Percentiles rank a stretch among this genome's conserved stretches.
phyloP scores from a whole-genome alignment of 2,329 filamentous ascomycete genomes.

The Xylaria sp. region DNA sequence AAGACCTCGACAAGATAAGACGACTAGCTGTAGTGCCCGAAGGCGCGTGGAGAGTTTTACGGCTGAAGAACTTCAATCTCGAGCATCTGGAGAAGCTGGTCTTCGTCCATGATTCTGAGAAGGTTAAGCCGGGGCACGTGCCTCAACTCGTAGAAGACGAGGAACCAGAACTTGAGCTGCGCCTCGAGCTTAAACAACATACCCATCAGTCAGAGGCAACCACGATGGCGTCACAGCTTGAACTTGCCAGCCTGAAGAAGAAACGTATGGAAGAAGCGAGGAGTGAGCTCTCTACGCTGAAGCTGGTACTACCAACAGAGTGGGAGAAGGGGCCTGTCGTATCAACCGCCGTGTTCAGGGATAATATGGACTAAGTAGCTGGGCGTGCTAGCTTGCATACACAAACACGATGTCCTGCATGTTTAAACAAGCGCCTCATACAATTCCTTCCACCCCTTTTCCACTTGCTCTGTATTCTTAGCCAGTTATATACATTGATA shows the following conservation, averaged over 20 bases:
- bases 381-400: constrained; percentile 28
- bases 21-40: constrained; percentile 42
- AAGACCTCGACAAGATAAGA: constrained; percentile 35
- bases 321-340: constrained; percentile 40
- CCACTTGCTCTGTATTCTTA: not conserved
- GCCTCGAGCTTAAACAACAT: constrained; percentile 31
- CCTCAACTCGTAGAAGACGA: constrained; percentile 39
- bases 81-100: constrained; percentile 40
- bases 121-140: constrained; percentile 31
- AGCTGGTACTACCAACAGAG: constrained; percentile 38
- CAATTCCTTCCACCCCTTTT: not conserved
- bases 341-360: constrained; percentile 41
- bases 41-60: constrained; percentile 41
- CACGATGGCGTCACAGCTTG: constrained; percentile 10
- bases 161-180: constrained; percentile 24
- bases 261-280: constrained; percentile 41
- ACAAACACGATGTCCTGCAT: not conserved
- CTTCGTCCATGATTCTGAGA: constrained; percentile 41
- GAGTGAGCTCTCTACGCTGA: constrained; percentile 40
- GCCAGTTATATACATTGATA: constrained; percentile 24
- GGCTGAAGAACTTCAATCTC: constrained; percentile 37
- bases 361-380: constrained; percentile 30
- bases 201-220: constrained; percentile 30
- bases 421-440: not conserved
- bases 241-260: constrained; percentile 33